Conservation (phyloP, 306 rosid genomes). For the Inga oerstediana region DNA sequence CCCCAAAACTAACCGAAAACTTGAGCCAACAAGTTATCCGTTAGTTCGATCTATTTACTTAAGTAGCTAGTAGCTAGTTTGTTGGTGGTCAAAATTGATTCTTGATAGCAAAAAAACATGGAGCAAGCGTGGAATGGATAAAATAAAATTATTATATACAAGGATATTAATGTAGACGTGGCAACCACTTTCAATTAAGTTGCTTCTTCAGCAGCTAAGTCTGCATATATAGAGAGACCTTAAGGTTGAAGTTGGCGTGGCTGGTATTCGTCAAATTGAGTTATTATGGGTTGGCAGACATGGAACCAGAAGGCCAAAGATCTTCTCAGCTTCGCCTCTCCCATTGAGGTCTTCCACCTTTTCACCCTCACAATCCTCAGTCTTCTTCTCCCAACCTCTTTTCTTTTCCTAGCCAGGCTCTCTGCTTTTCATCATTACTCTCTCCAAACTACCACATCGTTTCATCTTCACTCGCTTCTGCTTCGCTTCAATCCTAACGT, state of each 20-base stretch:
- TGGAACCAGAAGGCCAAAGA: constrained; percentile 33
- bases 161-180: constrained; percentile 50
- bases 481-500: constrained; percentile 41
- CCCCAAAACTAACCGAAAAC: neutral
- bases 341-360: constrained; percentile 54
- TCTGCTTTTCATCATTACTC: constrained; percentile 35
- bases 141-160: neutral
- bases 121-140: constrained; percentile 27
- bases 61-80: neutral
- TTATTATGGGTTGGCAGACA: constrained; percentile 30
- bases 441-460: constrained; percentile 34
- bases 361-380: constrained; percentile 61
- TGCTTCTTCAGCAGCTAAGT: constrained; percentile 30
- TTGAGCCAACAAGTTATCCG: neutral
- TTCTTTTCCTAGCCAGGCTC: constrained; percentile 72
- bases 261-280: neutral
- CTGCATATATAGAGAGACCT: constrained; percentile 32
- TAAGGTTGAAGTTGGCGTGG: constrained; percentile 17
- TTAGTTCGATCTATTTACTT: neutral
- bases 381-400: constrained; percentile 76
- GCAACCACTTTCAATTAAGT: constrained; percentile 44
- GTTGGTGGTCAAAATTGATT: neutral
- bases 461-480: constrained; percentile 37
- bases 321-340: constrained; percentile 27
- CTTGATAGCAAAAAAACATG: constrained; percentile 1